Conservation (phyloP, 345 rosid species). For the Noccaea bulbosa region DNA sequence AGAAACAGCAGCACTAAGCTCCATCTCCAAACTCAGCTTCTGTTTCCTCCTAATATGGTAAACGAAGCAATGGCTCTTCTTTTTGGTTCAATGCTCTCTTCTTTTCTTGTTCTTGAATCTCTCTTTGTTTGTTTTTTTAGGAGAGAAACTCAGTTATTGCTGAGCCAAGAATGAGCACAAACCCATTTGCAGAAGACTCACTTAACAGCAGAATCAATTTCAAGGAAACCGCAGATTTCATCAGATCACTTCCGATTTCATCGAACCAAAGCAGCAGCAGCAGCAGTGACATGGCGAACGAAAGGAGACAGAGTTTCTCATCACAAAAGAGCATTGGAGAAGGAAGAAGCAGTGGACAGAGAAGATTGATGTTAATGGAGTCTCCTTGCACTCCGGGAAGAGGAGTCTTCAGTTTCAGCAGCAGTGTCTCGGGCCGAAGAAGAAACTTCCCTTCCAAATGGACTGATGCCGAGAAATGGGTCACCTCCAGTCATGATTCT, state of each 20-base stretch:
- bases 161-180: conserved; percentile 36
- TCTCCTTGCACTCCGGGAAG: conserved; percentile 84
- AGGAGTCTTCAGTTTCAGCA: conserved; percentile 74
- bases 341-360: conserved; percentile 59
- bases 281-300: conserved; percentile 37
- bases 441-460: conserved; percentile 90
- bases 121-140: conserved; percentile 14
- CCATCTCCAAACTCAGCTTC: conserved; percentile 30
- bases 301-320: conserved; percentile 50
- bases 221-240: conserved; percentile 77
- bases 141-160: conserved; percentile 26
- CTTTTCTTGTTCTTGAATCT: conserved; percentile 17
- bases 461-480: conserved; percentile 97
- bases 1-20: conserved; percentile 35
- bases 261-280: conserved; percentile 39
- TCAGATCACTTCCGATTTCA: conserved; percentile 59
- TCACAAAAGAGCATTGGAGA: conserved; percentile 55
- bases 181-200: conserved; percentile 76
- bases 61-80: background rate
- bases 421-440: conserved; percentile 51
- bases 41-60: conserved; percentile 41
- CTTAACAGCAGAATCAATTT: conserved; percentile 66
- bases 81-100: background rate
- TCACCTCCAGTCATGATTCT: conserved; percentile 66
- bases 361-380: conserved; percentile 51